Base-by-base conservation (phyloP, 805 yeast species). In the Starmerella stigmatis region DNA sequence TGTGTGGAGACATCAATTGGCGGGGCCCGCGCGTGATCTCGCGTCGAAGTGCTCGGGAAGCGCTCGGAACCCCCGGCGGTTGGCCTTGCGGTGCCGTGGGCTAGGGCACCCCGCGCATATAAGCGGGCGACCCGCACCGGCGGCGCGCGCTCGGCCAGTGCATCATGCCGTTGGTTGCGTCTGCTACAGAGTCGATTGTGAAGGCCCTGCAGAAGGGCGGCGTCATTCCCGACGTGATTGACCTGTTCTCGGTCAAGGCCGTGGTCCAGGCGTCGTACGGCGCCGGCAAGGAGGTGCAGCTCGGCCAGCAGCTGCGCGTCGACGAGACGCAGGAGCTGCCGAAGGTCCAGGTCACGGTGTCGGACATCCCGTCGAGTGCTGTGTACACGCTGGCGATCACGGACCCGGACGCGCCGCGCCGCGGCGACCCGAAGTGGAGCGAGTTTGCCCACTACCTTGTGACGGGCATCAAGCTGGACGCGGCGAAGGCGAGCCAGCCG, bases 351-450 rank as follows among this genome's bases (percentile, higher is more conserved):
- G 77, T 82, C 64, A 75, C 86, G 13, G 66, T 78, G 50, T 63
- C 66, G 44, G 70, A 71, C 34, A 70, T 68, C 51, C 70, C 67
- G 50, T 64, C 72, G 30, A 57, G 65, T 13, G 62, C 69, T 21
- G 80, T 77, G 52, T 86, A 81, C 65, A 76, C 92, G 10, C 65
- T 88, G 53, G 82, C 83, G 3, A 55, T 86, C 53, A 88, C 96
- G 7, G 96, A 86, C 63, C 96, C 96, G 1, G 96, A 86, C 67
- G 96, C 96, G 7, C 96, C 96, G 12, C 74, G 86, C 3, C 73
- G 77, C 54, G 71, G 74, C 3, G 95, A 86, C 61, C 76, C 79
- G 58, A 84, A 78, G 60, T 86, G 94, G 94, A 79, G 92, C 3
- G 94, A 86, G 63, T 86, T 70, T 61, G 77, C 81, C 44, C 96